Percentiles rank a stretch among this genome's conserved stretches.
Conservation (phyloP, 768 basidiomycete genomes). For the Clitopilus passeckerianus region DNA sequence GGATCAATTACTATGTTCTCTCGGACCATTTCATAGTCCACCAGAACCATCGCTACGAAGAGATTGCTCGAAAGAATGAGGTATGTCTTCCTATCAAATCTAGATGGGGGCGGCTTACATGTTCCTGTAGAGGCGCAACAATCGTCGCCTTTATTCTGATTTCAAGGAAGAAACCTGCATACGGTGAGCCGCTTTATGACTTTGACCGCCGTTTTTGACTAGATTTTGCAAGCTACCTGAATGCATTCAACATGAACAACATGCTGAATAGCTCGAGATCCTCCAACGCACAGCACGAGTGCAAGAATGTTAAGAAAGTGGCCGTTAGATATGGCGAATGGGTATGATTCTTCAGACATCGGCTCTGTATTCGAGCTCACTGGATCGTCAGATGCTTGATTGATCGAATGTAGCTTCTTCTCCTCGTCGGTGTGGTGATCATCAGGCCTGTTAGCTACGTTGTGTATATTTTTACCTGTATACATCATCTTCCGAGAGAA, state of each 20-base stretch:
- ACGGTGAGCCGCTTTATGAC: slow-evolving; percentile 30
- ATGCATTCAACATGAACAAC: slow-evolving; percentile 47
- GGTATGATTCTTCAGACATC: slow-evolving; percentile 16
- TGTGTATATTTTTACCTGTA: neutral
- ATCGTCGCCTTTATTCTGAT: slow-evolving; percentile 71
- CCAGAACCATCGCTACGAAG: slow-evolving; percentile 81
- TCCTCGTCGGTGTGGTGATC: neutral
- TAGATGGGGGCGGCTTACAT: neutral
- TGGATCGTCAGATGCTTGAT: neutral
- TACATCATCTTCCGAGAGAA: no score
- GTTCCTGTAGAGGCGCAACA: slow-evolving; percentile 55
- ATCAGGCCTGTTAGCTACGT: neutral
- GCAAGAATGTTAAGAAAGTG: slow-evolving; percentile 56
- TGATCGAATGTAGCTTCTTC: neutral
- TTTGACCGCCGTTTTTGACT: neutral
- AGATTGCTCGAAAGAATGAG: slow-evolving; percentile 66
- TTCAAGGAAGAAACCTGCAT: slow-evolving; percentile 77
- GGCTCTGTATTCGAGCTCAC: neutral
- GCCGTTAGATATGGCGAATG: slow-evolving; percentile 30
- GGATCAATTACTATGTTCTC: slow-evolving; percentile 79
- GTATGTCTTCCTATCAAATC: slow-evolving; percentile 24
- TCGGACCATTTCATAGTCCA: slow-evolving; percentile 87
- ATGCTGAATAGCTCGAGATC: slow-evolving; percentile 45
- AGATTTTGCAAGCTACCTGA: slow-evolving; percentile 48
- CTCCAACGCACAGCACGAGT: slow-evolving; percentile 54